phyloP scores from a whole-genome alignment of 371 early-diverging fungal species.

The Phascolomyces articulosus region DNA sequence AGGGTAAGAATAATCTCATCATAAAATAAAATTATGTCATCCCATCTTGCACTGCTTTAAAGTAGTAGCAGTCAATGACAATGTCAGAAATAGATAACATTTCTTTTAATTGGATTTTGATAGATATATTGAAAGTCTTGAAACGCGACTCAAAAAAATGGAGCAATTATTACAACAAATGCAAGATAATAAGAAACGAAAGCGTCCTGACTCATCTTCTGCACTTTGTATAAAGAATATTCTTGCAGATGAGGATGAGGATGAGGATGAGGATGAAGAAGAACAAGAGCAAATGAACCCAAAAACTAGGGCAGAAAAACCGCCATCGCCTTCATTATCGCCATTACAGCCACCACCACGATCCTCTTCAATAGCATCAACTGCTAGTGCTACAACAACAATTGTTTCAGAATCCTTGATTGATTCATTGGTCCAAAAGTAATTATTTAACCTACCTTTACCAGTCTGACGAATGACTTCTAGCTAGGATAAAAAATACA shows the following conservation, averaged over 20 bases:
- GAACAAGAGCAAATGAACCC: not conserved
- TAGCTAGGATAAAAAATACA: too few species aligned
- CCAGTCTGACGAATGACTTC: too few species aligned
- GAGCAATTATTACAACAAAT: slow-evolving; percentile 33
- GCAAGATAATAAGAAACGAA: slow-evolving; percentile 6
- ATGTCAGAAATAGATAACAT: too few species aligned
- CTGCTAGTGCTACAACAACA: not conserved
- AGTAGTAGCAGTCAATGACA: too few species aligned
- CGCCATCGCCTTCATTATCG: not conserved
- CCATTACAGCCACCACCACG: not conserved
- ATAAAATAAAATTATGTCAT: too few species aligned
- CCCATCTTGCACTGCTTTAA: too few species aligned
- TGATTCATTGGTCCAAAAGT: not conserved
- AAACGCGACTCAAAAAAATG: slow-evolving; percentile 41
- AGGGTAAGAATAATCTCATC: slow-evolving; percentile 24
- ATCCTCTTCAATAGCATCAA: not conserved
- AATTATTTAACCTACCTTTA: not conserved
- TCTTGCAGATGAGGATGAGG: not conserved
- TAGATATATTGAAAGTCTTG: slow-evolving; percentile 49
- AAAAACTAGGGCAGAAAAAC: too few species aligned
- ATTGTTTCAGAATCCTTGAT: not conserved
- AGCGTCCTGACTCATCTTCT: not conserved
- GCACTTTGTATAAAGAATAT: slow-evolving; percentile 1
- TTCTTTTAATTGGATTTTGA: too few species aligned
- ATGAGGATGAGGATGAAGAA: not conserved